These are phyloP conservation scores for Suillus clintonianus DNA, from an alignment of 768 basidiomycete species.

Conservation along the genomic window DNA sequence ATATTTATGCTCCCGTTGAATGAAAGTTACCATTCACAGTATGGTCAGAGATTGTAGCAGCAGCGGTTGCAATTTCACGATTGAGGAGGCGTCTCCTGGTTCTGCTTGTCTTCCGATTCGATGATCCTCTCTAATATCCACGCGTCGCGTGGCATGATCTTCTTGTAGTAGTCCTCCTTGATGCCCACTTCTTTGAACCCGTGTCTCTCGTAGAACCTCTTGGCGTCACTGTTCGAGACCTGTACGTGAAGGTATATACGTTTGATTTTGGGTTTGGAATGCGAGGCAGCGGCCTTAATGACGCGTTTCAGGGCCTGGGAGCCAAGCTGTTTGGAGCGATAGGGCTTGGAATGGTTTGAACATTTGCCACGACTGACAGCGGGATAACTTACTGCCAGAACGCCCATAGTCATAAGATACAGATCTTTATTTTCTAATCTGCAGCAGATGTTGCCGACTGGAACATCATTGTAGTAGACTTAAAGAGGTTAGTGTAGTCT, in stretches of 20 bases:
- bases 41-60: neutral
- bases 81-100: neutral
- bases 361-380: slow-evolving; percentile 13
- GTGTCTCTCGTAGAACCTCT: slow-evolving; percentile 80
- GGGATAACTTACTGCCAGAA: slow-evolving; percentile 69
- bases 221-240: slow-evolving; percentile 75
- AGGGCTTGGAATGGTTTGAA: slow-evolving; percentile 57
- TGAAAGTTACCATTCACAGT: slow-evolving; percentile 2
- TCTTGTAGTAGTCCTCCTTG: slow-evolving; percentile 85
- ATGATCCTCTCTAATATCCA: slow-evolving; percentile 80
- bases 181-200: slow-evolving; percentile 72
- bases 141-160: slow-evolving; percentile 79
- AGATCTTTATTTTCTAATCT: slow-evolving; percentile 66
- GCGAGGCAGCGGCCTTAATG: slow-evolving; percentile 59
- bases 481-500: slow-evolving; percentile 3
- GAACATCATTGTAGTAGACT: slow-evolving; percentile 95
- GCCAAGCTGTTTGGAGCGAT: slow-evolving; percentile 78
- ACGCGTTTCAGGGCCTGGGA: slow-evolving; percentile 71
- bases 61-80: neutral
- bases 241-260: slow-evolving; percentile 87
- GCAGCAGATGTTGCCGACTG: slow-evolving; percentile 87
- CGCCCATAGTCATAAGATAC: slow-evolving; percentile 92
- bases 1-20: neutral
- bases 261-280: slow-evolving; percentile 61
- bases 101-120: slow-evolving; percentile 12